A percentile compares a stretch with the other conserved stretches of the same genome.
Conservation (phyloP, 805 yeast species). For the Candida sithepensis region DNA sequence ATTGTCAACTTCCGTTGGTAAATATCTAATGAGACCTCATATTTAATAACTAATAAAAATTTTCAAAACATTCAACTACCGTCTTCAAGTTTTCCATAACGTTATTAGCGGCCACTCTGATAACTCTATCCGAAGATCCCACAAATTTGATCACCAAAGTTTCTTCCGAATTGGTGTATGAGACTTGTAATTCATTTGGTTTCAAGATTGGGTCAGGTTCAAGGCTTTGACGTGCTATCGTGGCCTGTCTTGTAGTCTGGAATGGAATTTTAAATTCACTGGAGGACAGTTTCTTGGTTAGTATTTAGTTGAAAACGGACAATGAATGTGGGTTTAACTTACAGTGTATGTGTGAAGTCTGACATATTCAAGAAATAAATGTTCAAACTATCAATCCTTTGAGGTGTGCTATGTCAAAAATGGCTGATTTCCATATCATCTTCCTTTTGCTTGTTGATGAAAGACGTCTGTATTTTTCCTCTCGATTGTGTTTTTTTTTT, state of each 20-base stretch:
- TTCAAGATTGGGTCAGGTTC: constrained; percentile 80
- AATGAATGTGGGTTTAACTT: background rate
- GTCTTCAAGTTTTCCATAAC: constrained; percentile 74
- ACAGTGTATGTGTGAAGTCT: constrained; percentile 12
- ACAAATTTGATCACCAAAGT: constrained; percentile 45
- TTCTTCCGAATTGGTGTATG: constrained; percentile 35
- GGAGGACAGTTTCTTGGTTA: background rate
- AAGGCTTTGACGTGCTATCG: constrained; percentile 57
- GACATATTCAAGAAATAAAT: background rate
- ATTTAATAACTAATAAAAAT: constrained; percentile 47
- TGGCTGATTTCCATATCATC: too few species aligned
- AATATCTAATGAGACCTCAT: too few species aligned
- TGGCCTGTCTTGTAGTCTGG: constrained; percentile 52
- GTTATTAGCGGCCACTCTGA: constrained; percentile 82
- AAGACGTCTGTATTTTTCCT: too few species aligned
- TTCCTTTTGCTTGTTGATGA: too few species aligned
- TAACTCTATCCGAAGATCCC: constrained; percentile 67
- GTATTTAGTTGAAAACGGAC: background rate
- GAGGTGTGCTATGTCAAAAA: too few species aligned
- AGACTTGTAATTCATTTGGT: constrained; percentile 57
- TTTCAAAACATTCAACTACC: constrained; percentile 76
- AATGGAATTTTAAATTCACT: constrained; percentile 62
- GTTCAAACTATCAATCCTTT: too few species aligned
- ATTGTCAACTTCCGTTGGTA: too few species aligned
- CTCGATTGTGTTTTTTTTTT: too few species aligned